Evolutionary conservation across 2,329 filamentous ascomycete species (phyloP), one percentile per base, ranked within the genome.

Genomic region (Pseudogymnoascus sp.): DNA sequence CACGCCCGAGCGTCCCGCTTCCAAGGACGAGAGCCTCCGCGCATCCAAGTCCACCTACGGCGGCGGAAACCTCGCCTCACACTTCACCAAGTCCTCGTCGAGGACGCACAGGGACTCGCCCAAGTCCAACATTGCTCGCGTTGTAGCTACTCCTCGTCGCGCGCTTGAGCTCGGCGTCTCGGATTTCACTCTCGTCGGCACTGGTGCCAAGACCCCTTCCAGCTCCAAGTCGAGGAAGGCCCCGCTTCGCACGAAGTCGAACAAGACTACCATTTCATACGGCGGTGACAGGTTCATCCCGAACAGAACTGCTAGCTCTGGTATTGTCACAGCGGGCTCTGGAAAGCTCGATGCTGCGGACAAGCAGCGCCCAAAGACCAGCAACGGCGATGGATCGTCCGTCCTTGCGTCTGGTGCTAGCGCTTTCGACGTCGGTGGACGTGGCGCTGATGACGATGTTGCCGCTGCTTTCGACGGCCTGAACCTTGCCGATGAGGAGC

Each of bases 221-320:
- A 82, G 78, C 71, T 73, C 77, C 69, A 84, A 84, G 37, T 79
- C 82, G 72, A 79, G 80, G 71, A 87, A 88, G 73, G 74, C 66
- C 9, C 71, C 78, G 12, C 70, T 82, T 77, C 75, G 81, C 71
- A 75, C 82, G 74, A 84, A 86, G 80, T 68, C 81, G 65, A 68
- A 76, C 72, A 96, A 96, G 84, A 93, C 90, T 12, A 91, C 89
- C 1, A 76, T 93, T 64, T 88, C 85, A 76, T 95, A 93, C 71
- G 83, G 85, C 59, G 91, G 88, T 40, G 95, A 99, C 76, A 88
- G 95, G 62, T 99, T 97, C 80, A 97, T 99, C 69, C 93, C 95
- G 69, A 97, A 96, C 81, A 89, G 95, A 34, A 84, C 84, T 60
- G 90, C 93, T 68, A 96, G 93, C 80, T 95, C 96, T 61, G 93